Conservation (phyloP, 768 basidiomycete species). For the Cystofilobasidium ferigula region DNA sequence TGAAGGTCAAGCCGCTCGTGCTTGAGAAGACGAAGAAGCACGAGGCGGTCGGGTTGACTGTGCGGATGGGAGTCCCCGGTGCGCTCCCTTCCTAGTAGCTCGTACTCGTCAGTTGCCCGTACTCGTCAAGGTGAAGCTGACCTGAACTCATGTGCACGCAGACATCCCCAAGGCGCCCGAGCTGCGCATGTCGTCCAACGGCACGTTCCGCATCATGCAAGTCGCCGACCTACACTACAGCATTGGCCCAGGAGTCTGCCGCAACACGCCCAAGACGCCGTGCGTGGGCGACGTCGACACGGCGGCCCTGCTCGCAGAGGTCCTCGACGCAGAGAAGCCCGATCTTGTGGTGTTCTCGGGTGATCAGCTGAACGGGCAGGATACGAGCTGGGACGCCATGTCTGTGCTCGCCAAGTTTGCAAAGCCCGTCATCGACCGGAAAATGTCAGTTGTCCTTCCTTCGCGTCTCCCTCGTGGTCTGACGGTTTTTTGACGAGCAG, state of each 20-base stretch:
- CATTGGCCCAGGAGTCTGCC: slow-evolving; percentile 58
- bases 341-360: slow-evolving; percentile 77
- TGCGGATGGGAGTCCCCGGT: slow-evolving; percentile 66
- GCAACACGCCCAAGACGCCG: slow-evolving; percentile 51
- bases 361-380: slow-evolving; percentile 51
- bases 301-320: slow-evolving; percentile 54
- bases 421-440: slow-evolving; percentile 56
- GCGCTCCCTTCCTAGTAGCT: slow-evolving; percentile 19
- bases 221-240: slow-evolving; percentile 91
- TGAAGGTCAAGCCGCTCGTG: background rate
- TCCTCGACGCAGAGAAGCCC: slow-evolving; percentile 70
- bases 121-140: slow-evolving; percentile 7
- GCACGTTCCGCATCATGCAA: slow-evolving; percentile 58
- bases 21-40: slow-evolving; percentile 37
- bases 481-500: slow-evolving; percentile 38
- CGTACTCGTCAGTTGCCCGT: background rate
- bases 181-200: slow-evolving; percentile 68
- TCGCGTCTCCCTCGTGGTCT: background rate
- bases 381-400: slow-evolving; percentile 75
- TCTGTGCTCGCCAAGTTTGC: slow-evolving; percentile 85
- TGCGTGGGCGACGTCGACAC: slow-evolving; percentile 69
- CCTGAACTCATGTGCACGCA: background rate
- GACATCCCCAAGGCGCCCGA: slow-evolving; percentile 44
- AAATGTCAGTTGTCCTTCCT: slow-evolving; percentile 26
- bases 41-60: slow-evolving; percentile 53